Evolutionary conservation across 2,329 filamentous ascomycete genomes (phyloP).

Genomic region (Aspergillus uvarum): DNA sequence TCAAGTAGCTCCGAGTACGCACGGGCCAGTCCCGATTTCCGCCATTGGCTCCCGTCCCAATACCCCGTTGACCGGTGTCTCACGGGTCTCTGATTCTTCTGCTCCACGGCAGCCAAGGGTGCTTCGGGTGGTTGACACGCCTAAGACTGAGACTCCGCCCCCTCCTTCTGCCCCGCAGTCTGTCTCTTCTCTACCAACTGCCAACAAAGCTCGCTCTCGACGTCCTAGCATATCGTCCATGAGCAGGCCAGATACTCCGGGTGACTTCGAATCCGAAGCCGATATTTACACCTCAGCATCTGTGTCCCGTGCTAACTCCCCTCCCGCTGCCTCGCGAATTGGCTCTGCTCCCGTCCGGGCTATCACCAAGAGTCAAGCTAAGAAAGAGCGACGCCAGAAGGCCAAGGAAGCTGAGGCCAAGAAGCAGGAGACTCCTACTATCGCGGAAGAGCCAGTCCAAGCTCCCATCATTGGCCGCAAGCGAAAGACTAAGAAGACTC

Average conservation of each 20-base stretch:
- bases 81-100: conserved; percentile 41
- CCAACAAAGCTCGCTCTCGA: conserved; percentile 34
- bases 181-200: conserved; percentile 30
- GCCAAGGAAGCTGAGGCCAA: conserved; percentile 48
- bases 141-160: conserved; percentile 49
- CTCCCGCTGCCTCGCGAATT: conserved; percentile 52
- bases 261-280: conserved; percentile 59
- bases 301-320: conserved; percentile 60
- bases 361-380: conserved; percentile 62
- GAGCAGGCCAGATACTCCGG: conserved; percentile 61
- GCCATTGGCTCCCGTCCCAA: conserved; percentile 51
- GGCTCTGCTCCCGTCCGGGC: conserved; percentile 60
- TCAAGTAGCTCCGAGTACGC: conserved; percentile 19
- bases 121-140: conserved; percentile 58
- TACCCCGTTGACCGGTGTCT: conserved; percentile 43
- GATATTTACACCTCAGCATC: conserved; percentile 59
- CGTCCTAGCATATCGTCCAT: conserved; percentile 53
- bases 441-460: conserved; percentile 54
- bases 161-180: conserved; percentile 34
- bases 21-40: conserved; percentile 29
- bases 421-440: conserved; percentile 40
- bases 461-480: conserved; percentile 64
- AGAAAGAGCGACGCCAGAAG: conserved; percentile 57
- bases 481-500: conserved; percentile 56
- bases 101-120: conserved; percentile 49